Evolutionary conservation across 331 rosid species (phyloP), one percentile per base, ranked within the genome.

Genomic region (Rhamnella rubrinervis): DNA sequence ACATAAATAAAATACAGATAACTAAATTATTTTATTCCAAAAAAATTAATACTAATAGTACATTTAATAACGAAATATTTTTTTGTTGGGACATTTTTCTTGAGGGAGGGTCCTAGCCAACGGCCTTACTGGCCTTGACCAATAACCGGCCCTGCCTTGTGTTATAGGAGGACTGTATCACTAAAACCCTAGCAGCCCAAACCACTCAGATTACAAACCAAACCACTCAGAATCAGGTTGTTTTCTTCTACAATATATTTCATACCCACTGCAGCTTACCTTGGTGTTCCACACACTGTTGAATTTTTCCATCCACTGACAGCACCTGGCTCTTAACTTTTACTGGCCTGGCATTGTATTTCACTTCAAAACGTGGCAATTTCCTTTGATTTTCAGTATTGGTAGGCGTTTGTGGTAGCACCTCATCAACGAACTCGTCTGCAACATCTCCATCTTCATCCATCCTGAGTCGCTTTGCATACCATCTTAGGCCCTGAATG

Each of bases 381-480:
- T 76, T 67, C 74, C 70, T 80, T 20, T 75, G 65, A 23, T 71
- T 77, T 65, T 71, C 86, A 21, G 64, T 60, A 52, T 26, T 52
- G 39, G 80, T 51, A 51, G 67, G 69, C 17, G 18, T 57, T 71
- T 67, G 81, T 14, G 79, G 77, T 61, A 71, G 61, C 56, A 95
- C 85, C 81, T 95, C 96, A 0, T 87, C 93, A 8, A 91, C 75
- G 81, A 95, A 95, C 63, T 85, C 85, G 38, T 91, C 87, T 0
- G 97, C 98, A 26, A 95, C 84, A 75, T 95, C 96, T 77, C 99
- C 97, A 76, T 95, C 97, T 64, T 89, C 93, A 63, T 95, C 97
- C 23, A 95, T 82, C 85, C 67, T 85, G 20, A 91, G 96, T 38
- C 76, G 71, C 78, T 79, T 86, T 35, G 87, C 87, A 66, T 87